These are phyloP conservation scores for Tuber calosporum DNA, from an alignment of 495 filamentous ascomycete genomes.

Conservation along the genomic window DNA sequence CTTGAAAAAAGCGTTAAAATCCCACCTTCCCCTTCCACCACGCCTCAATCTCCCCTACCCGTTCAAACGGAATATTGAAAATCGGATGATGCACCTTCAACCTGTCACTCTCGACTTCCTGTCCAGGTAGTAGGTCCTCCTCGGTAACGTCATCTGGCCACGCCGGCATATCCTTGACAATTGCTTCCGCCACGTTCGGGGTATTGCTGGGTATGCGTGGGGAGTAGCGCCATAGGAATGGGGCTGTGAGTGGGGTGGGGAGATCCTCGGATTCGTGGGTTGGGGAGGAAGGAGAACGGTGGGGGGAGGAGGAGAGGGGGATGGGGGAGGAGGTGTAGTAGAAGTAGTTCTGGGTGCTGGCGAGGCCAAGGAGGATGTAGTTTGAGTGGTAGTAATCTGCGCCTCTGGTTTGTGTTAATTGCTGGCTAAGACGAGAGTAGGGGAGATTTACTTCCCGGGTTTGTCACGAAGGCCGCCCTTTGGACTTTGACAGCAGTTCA, in stretches of 20 bases:
- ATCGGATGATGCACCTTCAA: conserved; percentile 66
- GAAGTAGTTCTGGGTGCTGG: conserved; percentile 69
- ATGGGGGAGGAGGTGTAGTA: conserved; percentile 49
- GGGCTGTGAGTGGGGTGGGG: conserved; percentile 47
- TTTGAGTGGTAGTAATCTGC: conserved; percentile 87
- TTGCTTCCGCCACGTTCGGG: conserved; percentile 20
- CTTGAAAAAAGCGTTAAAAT: conserved; percentile 11
- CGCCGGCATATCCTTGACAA: conserved; percentile 26
- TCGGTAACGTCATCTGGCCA: conserved; percentile 29
- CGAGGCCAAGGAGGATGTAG: conserved; percentile 82
- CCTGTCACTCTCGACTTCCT: conserved; percentile 48
- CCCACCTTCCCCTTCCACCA: conserved; percentile 40
- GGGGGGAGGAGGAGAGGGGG: background rate
- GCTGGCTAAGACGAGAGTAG: background rate
- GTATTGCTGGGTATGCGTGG: conserved; percentile 43
- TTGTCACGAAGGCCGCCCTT: conserved; percentile 87
- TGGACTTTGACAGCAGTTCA: conserved; percentile 74
- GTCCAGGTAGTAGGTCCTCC: conserved; percentile 23
- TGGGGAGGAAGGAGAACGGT: background rate
- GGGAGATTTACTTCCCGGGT: conserved; percentile 66
- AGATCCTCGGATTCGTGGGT: conserved; percentile 29
- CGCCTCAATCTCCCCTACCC: conserved; percentile 55
- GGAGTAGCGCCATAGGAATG: conserved; percentile 60
- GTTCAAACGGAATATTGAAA: conserved; percentile 70
- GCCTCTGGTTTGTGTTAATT: conserved; percentile 46